Evolutionary conservation across 257 asterid genomes (phyloP), one percentile per base, ranked within the genome.

Genomic region (Petunia axillaris): DNA sequence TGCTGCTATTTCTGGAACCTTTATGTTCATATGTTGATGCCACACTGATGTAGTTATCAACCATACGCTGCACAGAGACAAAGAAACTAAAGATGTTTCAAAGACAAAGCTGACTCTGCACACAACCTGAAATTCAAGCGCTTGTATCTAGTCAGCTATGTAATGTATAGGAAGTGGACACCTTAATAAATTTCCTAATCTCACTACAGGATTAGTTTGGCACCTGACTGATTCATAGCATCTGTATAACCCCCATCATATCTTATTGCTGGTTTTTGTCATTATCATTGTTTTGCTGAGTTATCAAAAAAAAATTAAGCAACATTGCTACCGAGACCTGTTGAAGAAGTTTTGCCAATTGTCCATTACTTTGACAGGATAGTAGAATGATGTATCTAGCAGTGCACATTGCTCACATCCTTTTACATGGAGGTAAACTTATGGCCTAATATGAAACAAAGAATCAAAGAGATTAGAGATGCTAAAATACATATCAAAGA

Each of bases 61-160:
- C 4, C 74, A 40, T 6, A 5, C 15, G 52, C 40, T 14, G 74
- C 16, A 65, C 39, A 65, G 37, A 64, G 50, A 59, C 36, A 14
- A 5, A 40, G 11, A 65, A 14, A 65, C 25, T 25, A 14, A 50
- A 39, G 1, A 64, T 64, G 50, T 40, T 39, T 39, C 25, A 1
- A 65, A 65, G 52, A 65, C 50, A 65, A 39, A 39, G 52, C 13
- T 40, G 16, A 65, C 74, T 14, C 74, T 65, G 74, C 15, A 65
- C 74, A 40, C 40, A 65, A 2, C 74, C 15, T 65, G 74, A 64
- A 25, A 65, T 14, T 65, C 74, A 65, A 65, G 74, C 41, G 36
- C 52, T 65, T 65, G 74, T 39, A 65, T 65, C 16, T 6, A 14
- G 74, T n/a, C 8, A 25, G n/a, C 36, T 57, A 57, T 5, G 8